A percentile compares a stretch with the other conserved stretches of the same genome.
Conservation (phyloP, 768 basidiomycete genomes). For the Trametes cubensis region DNA sequence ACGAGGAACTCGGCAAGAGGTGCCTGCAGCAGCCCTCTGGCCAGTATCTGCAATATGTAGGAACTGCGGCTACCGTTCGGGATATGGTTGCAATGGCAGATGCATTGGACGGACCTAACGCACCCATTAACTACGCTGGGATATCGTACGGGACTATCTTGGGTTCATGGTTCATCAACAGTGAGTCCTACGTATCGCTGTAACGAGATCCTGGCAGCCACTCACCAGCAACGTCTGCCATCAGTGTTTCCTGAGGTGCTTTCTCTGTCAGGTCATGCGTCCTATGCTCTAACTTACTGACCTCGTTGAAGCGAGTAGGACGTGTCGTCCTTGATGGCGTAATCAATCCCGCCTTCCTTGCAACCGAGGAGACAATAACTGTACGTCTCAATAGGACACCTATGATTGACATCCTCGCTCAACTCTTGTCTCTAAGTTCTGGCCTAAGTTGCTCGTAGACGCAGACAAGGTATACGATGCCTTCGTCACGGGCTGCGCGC, state of each 20-base stretch:
- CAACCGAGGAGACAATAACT: background rate
- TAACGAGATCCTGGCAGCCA: too few relatives aligned
- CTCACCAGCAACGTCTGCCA: too few relatives aligned
- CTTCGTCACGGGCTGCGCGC: slow-evolving; percentile 16
- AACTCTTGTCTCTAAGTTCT: background rate
- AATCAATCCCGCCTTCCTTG: slow-evolving; percentile 3
- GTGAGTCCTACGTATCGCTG: background rate
- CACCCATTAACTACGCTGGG: slow-evolving; percentile 15
- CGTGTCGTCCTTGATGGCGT: slow-evolving; percentile 18
- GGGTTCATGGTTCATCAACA: slow-evolving; percentile 18
- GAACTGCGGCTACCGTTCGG: slow-evolving; percentile 14
- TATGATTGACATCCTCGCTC: background rate
- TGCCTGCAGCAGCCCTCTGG: slow-evolving; percentile 11
- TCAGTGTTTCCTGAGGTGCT: slow-evolving; percentile 22
- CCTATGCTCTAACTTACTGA: background rate
- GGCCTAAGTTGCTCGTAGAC: background rate
- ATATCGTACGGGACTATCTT: slow-evolving; percentile 17
- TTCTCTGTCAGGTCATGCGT: too few relatives aligned
- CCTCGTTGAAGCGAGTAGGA: slow-evolving; percentile 8
- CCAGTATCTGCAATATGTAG: slow-evolving; percentile 11
- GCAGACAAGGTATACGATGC: slow-evolving; percentile 11
- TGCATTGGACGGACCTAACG: slow-evolving; percentile 18
- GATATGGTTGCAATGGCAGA: slow-evolving; percentile 22
- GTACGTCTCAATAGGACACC: background rate
- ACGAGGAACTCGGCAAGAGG: slow-evolving; percentile 8